Evolutionary conservation across 1,139 yeast species (phyloP), one percentile per base, ranked within the genome.

Genomic region (Kodamaea fungicola): DNA sequence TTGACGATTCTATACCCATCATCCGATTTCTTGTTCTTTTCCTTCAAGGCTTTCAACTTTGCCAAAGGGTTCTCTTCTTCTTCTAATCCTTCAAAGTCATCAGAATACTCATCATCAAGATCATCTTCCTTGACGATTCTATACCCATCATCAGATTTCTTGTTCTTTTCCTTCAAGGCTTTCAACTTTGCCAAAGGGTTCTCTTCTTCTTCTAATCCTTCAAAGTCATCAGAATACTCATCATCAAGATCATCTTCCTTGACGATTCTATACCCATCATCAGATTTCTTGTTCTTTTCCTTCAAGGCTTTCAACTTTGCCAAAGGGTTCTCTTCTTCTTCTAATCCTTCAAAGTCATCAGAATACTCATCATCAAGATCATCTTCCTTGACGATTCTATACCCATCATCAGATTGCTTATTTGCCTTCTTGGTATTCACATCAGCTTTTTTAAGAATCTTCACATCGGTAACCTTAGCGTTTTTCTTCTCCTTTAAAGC

Each of bases 321-420:
- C 19, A 42, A 33, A 7, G 47, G 46, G 24, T 43, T 42, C 10
- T 46, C 55, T 30, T 33, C 30, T 3, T 33, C 44, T 8, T 39
- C 48, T 22, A 38, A 37, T 6, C 44, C 50, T 12, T 43, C 51
- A 9, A 43, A 33, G 10, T 43, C 43, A 12, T 38, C 39, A 8
- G 35, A 39, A 10, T 41, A 43, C 12, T 46, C 52, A 10, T 47
- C 45, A 10, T 46, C 50, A 7, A 45, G 33, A 16, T 49, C 55
- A 34, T 62, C 67, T 39, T 61, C 67, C 29, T 53, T 57, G 5
- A 62, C 58, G 6, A 61, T 46, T 38, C 54, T 41, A 2, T 57
- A 19, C 6, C 31, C 42, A 16, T 45, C 43, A 12, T 45, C 47
- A 8, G 42, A 35, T 22, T 48, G 52, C 32, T 62, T 66, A 39